Conservation (phyloP, 2,329 filamentous ascomycete species). For the Macrophomina tecta region DNA sequence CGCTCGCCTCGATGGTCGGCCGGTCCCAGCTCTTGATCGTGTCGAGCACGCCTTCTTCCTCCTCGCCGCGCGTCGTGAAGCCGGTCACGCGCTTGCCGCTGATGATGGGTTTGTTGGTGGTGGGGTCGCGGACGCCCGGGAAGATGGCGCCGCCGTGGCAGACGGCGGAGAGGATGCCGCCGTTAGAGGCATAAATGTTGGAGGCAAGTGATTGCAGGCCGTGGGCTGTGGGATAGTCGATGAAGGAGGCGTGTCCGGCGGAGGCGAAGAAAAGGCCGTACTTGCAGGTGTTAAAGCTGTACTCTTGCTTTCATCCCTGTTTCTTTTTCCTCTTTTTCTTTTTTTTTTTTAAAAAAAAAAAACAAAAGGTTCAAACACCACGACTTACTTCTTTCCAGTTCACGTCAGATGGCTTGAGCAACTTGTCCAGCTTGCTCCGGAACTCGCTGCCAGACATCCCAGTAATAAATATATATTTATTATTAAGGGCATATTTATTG, state of each 20-base stretch:
- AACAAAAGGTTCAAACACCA: too few species aligned
- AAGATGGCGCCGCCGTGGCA: slow-evolving; percentile 51
- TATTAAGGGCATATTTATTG: too few species aligned
- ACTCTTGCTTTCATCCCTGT: too few species aligned
- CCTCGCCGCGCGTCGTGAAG: slow-evolving; percentile 46
- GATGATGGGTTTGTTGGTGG: slow-evolving; percentile 43
- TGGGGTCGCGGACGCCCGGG: slow-evolving; percentile 41
- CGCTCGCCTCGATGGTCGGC: slow-evolving; percentile 41
- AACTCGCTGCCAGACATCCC: slow-evolving; percentile 55
- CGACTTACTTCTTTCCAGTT: slow-evolving; percentile 34
- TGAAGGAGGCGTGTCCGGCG: slow-evolving; percentile 53
- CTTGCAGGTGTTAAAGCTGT: background rate
- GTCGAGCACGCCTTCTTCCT: slow-evolving; percentile 43
- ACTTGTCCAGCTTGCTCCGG: slow-evolving; percentile 52
- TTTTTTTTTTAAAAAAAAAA: background rate
- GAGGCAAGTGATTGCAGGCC: slow-evolving; percentile 50
- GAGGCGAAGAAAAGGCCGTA: slow-evolving; percentile 51
- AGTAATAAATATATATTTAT: too few species aligned
- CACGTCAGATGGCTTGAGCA: slow-evolving; percentile 47
- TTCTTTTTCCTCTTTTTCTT: too few species aligned
- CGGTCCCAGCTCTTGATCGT: slow-evolving; percentile 42
- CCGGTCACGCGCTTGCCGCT: slow-evolving; percentile 45
- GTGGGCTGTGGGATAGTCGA: slow-evolving; percentile 54
- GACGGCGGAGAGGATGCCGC: slow-evolving; percentile 52
- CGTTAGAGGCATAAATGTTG: slow-evolving; percentile 46